A percentile compares a stretch with the other conserved stretches of the same genome.
phyloP scores from a whole-genome alignment of 139 green algal genomes.

The Chlamydomonas schloesseri region DNA sequence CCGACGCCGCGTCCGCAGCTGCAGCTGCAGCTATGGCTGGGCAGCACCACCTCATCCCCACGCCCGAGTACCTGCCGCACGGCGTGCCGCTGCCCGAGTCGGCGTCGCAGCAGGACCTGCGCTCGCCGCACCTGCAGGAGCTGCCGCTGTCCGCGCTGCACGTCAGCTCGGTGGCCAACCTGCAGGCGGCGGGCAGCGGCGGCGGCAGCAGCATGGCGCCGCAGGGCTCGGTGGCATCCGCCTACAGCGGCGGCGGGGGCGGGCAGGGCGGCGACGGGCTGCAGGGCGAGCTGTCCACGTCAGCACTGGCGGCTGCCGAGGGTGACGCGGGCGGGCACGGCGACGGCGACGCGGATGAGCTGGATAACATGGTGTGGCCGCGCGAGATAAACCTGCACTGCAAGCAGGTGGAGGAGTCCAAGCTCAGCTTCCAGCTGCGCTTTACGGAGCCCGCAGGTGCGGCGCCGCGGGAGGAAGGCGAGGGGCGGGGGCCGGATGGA shows the following conservation, averaged over 20 bases:
- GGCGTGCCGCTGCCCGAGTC: neutral
- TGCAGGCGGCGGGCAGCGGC: neutral
- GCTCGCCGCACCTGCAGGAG: conserved; percentile 18
- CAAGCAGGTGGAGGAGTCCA: conserved; percentile 72
- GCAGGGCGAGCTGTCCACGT: too few species aligned
- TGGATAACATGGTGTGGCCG: neutral
- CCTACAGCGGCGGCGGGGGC: neutral
- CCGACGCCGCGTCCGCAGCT: neutral
- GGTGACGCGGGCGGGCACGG: neutral
- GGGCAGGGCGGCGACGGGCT: neutral
- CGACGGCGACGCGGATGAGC: conserved; percentile 24
- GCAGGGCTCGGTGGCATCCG: too few species aligned
- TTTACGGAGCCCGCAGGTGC: conserved; percentile 76
- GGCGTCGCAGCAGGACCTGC: conserved; percentile 5
- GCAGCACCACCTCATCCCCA: neutral
- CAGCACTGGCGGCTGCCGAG: neutral
- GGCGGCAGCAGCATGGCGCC: too few species aligned
- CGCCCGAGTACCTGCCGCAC: neutral
- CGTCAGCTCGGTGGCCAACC: too few species aligned
- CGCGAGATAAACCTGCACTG: conserved; percentile 78
- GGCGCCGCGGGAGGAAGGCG: neutral
- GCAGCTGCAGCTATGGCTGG: too few species aligned
- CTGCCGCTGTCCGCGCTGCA: conserved; percentile 2
- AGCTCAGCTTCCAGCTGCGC: conserved; percentile 82
- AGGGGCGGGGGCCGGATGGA: too few species aligned